Evolutionary conservation across 805 yeast genomes (phyloP), one percentile per base, ranked within the genome.

Genomic region (Wickerhamiella musiphila): DNA sequence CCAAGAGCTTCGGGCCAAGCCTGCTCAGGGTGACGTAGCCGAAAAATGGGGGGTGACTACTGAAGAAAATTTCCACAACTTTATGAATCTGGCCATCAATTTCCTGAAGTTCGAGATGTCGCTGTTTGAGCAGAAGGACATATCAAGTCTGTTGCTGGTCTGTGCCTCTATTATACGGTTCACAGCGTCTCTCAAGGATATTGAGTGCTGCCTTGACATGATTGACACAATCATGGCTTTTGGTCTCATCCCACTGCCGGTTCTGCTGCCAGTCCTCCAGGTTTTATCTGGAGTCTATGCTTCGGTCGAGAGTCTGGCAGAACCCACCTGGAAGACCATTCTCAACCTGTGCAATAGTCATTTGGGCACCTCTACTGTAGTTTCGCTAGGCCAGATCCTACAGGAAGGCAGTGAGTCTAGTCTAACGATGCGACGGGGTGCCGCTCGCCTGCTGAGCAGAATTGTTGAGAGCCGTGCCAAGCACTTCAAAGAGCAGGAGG

Each of bases 31-130:
- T 31, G 52, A 44, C 34, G 34, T 45, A 4, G 41, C 53, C 13
- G 37, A 30, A 13, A 46, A 42, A 19, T 46, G 52, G 48, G 53
- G 57, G 23, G 19, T 31, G 9, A 32, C 45, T 3, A 39, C 44
- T 30, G 51, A 49, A 24, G 43, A 42, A 14, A 41, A 45, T 24
- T 44, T 56, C 35, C 48, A 45, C 23, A 32, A 37, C 9, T 38
- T 66, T 10, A 36, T 68, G 23, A 37, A 41, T 2, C 65, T 61
- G 42, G 46, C 65, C 8, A 52, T 49, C 18, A 62, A 62, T 35
- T 61, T 70, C 34, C 49, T 72, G 26, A 62, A 63, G 42, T 63
- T 53, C 51, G 70, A 65, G 39, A 60, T 59, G 39, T 56, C 60
- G 12, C 41, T 60, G 3, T 54, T 68, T 34, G 66, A 62, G 21